Evolutionary conservation across 345 rosid genomes (phyloP), one percentile per base, ranked within the genome.

Genomic region (Viola odorata): DNA sequence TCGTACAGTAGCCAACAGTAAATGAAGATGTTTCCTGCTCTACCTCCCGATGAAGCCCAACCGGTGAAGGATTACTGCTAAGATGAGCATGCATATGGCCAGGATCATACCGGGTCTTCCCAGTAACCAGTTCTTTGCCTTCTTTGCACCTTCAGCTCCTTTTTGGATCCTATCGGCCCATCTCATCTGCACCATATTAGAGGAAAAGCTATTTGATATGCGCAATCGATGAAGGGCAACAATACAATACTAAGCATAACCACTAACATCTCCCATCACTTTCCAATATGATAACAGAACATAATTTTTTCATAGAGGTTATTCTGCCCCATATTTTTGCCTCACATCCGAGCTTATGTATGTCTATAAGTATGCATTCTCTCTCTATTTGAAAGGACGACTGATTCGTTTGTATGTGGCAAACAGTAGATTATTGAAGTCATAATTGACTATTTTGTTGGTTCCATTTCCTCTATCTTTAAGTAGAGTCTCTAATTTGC

Each of bases 71-170:
- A 91, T n/a, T 41, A 88, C 50, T 7, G 99, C 97, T 63, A 95
- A 67, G 58, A 95, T 53, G 68, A 95, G 92, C 76, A 95, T 85
- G 72, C 82, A 74, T 58, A 95, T 65, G 0, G 96, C 99, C 50
- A 91, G 65, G 16, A 88, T 81, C 88, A 91, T 70, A 53, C 96
- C 99, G 0, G 86, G 82, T 73, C 75, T 82, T 11, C 97, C 97
- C 0, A 95, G 82, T 67, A 95, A 65, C 97, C 97, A 95, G 63
- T 85, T 88, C 87, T 94, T 94, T 48, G 91, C 85, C 75, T 85
- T 91, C 81, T 70, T 88, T 1, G 81, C 88, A 52, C 81, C 78
- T 65, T 81, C 85, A 0, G 82, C 87, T 72, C 92, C 97, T 41
- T 75, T 91, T 70, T 86, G 96, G 52, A 84, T 75, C 75, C 85